Conservation (phyloP, 1,139 yeast genomes). For the Debaryomyces singareniensis region DNA sequence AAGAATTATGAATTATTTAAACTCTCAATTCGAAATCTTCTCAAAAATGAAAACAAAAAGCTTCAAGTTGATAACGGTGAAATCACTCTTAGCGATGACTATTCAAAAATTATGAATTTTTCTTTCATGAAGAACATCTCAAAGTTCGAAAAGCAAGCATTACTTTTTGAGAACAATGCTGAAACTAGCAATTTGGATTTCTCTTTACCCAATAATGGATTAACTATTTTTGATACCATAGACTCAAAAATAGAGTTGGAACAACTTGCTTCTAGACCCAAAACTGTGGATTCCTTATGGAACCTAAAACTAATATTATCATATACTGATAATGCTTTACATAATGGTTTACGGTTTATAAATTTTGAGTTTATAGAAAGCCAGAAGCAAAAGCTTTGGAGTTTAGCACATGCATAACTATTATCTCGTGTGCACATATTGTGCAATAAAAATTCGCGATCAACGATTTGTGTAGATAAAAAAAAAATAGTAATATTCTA, state of each 20-base stretch:
- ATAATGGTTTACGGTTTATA: constrained; percentile 32
- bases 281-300: constrained; percentile 54
- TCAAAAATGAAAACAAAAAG: constrained; percentile 26
- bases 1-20: constrained; percentile 36
- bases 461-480: no score
- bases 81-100: constrained; percentile 18
- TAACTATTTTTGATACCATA: constrained; percentile 40
- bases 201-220: constrained; percentile 15
- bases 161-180: constrained; percentile 15
- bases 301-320: constrained; percentile 59
- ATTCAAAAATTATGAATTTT: constrained; percentile 15
- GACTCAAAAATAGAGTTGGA: constrained; percentile 53
- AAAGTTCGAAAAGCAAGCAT: constrained; percentile 28
- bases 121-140: constrained; percentile 21
- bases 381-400: constrained; percentile 42
- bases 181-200: background rate
- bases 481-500: no score
- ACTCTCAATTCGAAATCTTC: constrained; percentile 29
- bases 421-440: no score
- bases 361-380: constrained; percentile 45
- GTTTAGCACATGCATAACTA: constrained; percentile 5
- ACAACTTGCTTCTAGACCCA: constrained; percentile 38
- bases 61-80: constrained; percentile 27
- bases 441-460: no score
- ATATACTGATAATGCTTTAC: constrained; percentile 43